Evolutionary conservation across 768 basidiomycete genomes (phyloP).

Genomic region (Hydnum rufescens): DNA sequence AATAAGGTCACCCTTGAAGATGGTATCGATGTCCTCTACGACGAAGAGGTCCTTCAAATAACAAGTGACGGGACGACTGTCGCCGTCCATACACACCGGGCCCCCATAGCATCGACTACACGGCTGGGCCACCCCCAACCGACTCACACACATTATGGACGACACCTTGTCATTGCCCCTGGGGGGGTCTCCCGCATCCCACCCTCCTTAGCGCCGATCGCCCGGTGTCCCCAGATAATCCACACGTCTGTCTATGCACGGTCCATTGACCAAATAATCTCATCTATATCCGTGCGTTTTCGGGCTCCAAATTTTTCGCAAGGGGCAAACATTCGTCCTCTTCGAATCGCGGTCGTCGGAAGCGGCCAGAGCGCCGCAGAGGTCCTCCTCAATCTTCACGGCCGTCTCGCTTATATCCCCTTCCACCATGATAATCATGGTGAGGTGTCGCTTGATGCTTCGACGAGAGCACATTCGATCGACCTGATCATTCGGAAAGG

Average conservation of each 20-base stretch:
- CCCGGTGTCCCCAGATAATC: no score
- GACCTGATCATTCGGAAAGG: constrained; percentile 34
- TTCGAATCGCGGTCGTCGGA: neutral
- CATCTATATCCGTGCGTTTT: neutral
- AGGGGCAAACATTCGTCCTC: neutral
- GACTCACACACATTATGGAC: no score
- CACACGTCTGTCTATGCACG: no score
- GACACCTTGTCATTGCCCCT: no score
- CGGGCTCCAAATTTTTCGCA: no score
- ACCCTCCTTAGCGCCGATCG: no score
- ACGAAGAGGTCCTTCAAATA: neutral
- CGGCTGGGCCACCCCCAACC: no score
- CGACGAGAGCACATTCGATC: constrained; percentile 17
- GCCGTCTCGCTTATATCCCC: constrained; percentile 17
- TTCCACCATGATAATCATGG: constrained; percentile 15
- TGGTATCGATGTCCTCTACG: neutral
- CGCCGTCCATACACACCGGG: no score
- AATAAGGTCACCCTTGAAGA: neutral
- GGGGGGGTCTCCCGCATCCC: no score
- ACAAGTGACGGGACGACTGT: neutral
- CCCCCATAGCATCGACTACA: no score
- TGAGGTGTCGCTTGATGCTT: neutral
- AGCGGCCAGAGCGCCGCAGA: neutral
- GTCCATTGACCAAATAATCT: neutral
- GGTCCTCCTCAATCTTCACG: constrained; percentile 22